Percentiles rank a stretch among this genome's conserved stretches.
Conservation (phyloP, 2,329 filamentous ascomycete genomes). For the Trichophyton equinum region DNA sequence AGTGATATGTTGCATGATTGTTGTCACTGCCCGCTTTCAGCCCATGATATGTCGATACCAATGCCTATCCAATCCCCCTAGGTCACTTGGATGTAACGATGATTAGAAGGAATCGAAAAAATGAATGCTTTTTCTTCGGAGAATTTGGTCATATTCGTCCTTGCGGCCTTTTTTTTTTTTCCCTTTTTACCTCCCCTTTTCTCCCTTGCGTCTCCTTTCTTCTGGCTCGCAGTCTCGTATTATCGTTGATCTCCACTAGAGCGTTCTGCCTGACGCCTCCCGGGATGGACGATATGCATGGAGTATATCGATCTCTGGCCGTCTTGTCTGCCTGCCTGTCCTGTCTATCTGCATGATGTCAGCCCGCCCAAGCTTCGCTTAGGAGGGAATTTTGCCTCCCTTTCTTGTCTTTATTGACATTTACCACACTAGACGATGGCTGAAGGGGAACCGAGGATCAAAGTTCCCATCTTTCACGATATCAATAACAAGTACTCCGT, state of each 20-base stretch:
- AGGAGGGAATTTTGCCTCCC: background rate
- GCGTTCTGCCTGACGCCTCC: background rate
- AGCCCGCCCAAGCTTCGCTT: conserved; percentile 1
- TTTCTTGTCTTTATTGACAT: background rate
- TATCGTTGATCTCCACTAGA: background rate
- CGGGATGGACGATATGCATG: background rate
- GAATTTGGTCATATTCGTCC: background rate
- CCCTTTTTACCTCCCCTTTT: background rate
- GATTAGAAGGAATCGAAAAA: background rate
- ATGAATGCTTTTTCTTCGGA: conserved; percentile 3
- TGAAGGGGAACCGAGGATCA: no score
- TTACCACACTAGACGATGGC: no score
- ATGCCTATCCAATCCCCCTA: background rate
- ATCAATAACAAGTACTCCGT: no score
- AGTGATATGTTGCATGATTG: background rate
- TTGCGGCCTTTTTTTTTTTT: background rate
- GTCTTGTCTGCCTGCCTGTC: no score
- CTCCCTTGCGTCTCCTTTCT: background rate
- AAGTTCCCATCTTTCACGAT: background rate
- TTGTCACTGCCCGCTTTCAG: no score
- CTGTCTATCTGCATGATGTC: background rate
- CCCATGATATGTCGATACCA: background rate
- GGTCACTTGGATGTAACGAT: background rate
- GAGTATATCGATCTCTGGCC: background rate
- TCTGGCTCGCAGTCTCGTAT: no score